Base-by-base conservation (phyloP, 306 rosid genomes). In the Boehmeria nivea region DNA sequence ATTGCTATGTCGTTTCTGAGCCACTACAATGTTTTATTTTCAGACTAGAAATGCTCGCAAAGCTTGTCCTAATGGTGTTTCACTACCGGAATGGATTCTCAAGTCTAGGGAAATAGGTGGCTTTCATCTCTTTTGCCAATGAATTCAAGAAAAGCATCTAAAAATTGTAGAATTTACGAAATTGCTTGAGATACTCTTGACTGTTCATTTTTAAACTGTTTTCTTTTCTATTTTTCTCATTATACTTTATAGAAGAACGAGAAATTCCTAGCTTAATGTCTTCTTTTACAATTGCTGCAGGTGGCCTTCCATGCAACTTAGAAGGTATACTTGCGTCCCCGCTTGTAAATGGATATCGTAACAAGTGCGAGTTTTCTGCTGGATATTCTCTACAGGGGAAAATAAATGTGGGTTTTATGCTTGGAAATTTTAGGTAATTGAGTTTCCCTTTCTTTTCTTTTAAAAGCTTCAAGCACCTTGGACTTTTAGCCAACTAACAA, bases 291-390 rank as follows among this genome's bases (percentile, higher is more conserved):
- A 64, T 45, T 40, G 12, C 21, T 75, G 53, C 64, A 91, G 99
- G 89, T 67, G 99, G 96, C 53, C 89, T 91, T 79, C 87, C 99
- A 21, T 91, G 99, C 71, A 40, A 74, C 66, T 80, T 91, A 46
- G 89, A 82, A 73, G 99, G 93, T 59, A 72, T 91, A 60, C 53
- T 91, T 70, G 87, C 78, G 62, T 87, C 99, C 43, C 96, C 99
- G n/a, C 65, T 70, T 72, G 76, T 84, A 51, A 71, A 85, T 40
- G 99, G 95, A 69, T 91, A 91, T 60, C 96, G 96, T 20, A 91
- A 91, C 68, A 91, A 87, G 69, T 91, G 96, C 50, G 99, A 91
- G 47, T 91, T 91, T 79, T 91, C 99, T 0, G 91, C 83, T 75
- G 99, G 96, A 43, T 77, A 78, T 77, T 91, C 96, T 57, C 70